Conservation (phyloP, 306 rosid species). For the Oemleria cerasiformis region DNA sequence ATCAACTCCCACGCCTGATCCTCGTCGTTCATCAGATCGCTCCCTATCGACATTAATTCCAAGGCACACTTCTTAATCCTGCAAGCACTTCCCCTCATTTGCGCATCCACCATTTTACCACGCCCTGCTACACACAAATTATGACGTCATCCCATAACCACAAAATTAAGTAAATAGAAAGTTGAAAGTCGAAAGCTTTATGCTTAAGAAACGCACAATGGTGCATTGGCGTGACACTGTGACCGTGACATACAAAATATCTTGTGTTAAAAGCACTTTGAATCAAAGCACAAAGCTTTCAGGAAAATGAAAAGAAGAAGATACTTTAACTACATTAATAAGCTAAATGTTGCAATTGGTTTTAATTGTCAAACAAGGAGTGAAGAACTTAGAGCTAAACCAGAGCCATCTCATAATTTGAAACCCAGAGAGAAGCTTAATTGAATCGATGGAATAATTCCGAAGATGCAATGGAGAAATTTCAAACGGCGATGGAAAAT, state of each 20-base stretch:
- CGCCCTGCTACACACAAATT: neutral
- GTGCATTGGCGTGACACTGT: neutral
- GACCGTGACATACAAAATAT: neutral
- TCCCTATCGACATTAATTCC: constrained; percentile 17
- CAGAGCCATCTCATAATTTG: neutral
- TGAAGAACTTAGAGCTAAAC: neutral
- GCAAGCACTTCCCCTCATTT: constrained; percentile 17
- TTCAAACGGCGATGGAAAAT: neutral
- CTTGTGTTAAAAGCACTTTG: neutral
- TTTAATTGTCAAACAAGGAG: neutral
- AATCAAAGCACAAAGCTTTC: neutral
- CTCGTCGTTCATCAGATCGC: constrained; percentile 8
- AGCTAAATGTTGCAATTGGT: no score
- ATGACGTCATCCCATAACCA: neutral
- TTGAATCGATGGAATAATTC: neutral
- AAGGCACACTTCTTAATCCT: constrained; percentile 22
- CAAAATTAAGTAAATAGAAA: neutral
- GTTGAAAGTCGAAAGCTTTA: neutral
- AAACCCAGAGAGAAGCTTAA: neutral
- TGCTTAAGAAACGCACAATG: constrained; percentile 5
- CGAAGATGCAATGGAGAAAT: neutral
- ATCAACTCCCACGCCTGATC: constrained; percentile 9
- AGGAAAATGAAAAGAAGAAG: neutral
- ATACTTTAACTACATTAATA: neutral
- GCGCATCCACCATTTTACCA: constrained; percentile 19